These are phyloP conservation scores for Plasmopara muralis DNA, from an alignment of 352 stramenopile species.

Conservation along the genomic window DNA sequence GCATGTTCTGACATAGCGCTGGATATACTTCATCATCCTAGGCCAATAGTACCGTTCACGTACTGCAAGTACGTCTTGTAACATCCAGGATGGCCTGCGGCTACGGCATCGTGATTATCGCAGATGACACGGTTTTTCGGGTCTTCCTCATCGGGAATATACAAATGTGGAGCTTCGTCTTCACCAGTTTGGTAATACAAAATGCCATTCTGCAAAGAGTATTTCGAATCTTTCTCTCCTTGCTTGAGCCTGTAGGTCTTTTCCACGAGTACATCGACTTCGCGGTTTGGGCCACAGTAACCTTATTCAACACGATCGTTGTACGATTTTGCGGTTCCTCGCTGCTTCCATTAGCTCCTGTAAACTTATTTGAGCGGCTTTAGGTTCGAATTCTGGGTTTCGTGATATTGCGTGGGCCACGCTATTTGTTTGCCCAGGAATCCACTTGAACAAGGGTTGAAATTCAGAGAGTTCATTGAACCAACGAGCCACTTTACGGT, in stretches of 20 bases:
- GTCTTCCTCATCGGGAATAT: constrained; percentile 16
- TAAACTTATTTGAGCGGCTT: constrained; percentile 11
- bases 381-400: constrained; percentile 7
- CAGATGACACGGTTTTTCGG: constrained; percentile 13
- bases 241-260: neutral
- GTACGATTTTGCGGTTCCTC: constrained; percentile 9
- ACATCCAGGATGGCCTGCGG: too few relatives aligned
- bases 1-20: constrained; percentile 18
- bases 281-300: neutral
- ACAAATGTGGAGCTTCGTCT: constrained; percentile 3
- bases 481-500: constrained; percentile 9
- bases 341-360: constrained; percentile 4
- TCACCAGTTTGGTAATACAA: constrained; percentile 7
- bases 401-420: constrained; percentile 4
- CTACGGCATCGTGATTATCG: constrained; percentile 8
- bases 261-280: neutral
- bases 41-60: neutral
- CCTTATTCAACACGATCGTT: neutral
- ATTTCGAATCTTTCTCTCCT: neutral
- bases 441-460: constrained; percentile 14
- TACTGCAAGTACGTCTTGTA: constrained; percentile 2
- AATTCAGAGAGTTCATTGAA: constrained; percentile 15
- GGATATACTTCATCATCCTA: constrained; percentile 13
- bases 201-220: neutral
- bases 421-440: constrained; percentile 1